Evolutionary conservation across 768 basidiomycete species (phyloP).

Genomic region (Paxillus rubicundulus): DNA sequence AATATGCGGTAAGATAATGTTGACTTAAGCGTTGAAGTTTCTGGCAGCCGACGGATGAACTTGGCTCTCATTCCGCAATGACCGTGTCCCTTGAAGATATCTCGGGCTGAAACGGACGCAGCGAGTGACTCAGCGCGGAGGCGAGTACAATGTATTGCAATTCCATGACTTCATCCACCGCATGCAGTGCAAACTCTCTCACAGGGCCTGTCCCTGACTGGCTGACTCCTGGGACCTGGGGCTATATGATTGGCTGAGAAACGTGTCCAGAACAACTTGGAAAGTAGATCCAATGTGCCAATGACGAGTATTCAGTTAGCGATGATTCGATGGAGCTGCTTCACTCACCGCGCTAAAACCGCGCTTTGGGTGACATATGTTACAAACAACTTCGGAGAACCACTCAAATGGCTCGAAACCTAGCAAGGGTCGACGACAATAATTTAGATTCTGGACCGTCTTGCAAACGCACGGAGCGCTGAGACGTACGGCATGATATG

Average conservation of each 20-base stretch:
- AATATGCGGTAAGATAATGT: no score
- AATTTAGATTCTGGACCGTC: background rate
- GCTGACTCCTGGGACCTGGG: background rate
- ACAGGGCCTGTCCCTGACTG: slow-evolving; percentile 1
- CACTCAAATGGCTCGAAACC: background rate
- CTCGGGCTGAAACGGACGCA: no score
- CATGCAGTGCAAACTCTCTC: slow-evolving; percentile 4
- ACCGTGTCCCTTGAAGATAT: background rate
- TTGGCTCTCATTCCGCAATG: background rate
- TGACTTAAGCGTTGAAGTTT: no score
- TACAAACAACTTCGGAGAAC: background rate
- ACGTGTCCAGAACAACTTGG: background rate
- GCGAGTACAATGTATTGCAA: slow-evolving; percentile 2
- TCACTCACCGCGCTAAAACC: background rate
- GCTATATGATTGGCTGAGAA: slow-evolving; percentile 8
- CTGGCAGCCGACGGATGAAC: no score
- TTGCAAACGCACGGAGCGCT: background rate
- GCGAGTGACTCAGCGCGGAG: background rate
- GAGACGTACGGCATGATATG: background rate
- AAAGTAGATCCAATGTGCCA: background rate
- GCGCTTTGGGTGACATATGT: background rate
- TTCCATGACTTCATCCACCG: background rate
- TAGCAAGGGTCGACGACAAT: background rate
- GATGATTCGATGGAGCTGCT: background rate
- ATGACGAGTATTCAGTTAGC: background rate